Evolutionary conservation across 176 grass and related monocot species (phyloP).

Genomic region (Musa acuminata): DNA sequence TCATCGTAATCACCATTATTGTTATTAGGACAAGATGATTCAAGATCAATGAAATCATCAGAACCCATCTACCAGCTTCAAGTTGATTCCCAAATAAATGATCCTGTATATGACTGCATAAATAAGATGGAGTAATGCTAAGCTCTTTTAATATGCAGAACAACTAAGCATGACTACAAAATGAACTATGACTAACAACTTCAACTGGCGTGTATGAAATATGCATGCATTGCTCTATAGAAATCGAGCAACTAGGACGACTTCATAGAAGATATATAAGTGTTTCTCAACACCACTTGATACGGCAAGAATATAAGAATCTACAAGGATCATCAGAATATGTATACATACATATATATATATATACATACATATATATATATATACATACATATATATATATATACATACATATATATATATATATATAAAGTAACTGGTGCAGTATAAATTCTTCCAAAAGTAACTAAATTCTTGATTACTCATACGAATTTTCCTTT

Average conservation of each 20-base stretch:
- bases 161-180: background rate
- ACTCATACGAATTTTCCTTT: background rate
- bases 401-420: too few species aligned
- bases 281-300: background rate
- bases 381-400: too few species aligned
- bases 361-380: too few species aligned
- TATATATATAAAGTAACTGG: background rate
- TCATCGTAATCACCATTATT: slow-evolving; percentile 5
- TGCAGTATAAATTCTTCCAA: background rate
- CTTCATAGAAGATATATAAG: too few species aligned
- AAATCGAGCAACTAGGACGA: too few species aligned
- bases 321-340: background rate
- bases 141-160: background rate
- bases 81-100: background rate
- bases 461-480: background rate
- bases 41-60: slow-evolving; percentile 56
- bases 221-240: too few species aligned
- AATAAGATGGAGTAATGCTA: background rate
- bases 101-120: background rate
- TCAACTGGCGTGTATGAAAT: background rate
- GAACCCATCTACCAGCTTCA: slow-evolving; percentile 23
- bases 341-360: too few species aligned
- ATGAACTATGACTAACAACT: background rate
- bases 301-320: background rate
- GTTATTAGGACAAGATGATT: slow-evolving; percentile 27